These are phyloP conservation scores for Stagonosporopsis vannaccii DNA, from an alignment of 2,329 filamentous ascomycete genomes.

Conservation along the genomic window DNA sequence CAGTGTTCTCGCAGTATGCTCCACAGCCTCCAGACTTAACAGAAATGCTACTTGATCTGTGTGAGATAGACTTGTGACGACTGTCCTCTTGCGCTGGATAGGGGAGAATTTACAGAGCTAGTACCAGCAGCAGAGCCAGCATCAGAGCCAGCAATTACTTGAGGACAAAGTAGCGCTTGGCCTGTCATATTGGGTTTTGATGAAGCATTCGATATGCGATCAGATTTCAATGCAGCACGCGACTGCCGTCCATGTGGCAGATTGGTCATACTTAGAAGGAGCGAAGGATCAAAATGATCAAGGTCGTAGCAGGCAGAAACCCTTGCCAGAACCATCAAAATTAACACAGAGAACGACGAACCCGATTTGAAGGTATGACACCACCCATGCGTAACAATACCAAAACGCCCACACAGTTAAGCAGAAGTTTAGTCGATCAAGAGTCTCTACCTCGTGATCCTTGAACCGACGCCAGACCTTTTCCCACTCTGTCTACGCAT, in stretches of 20 bases:
- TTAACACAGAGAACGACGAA: not conserved
- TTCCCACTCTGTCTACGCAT: constrained; percentile 47
- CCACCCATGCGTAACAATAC: constrained; percentile 35
- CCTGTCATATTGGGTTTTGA: no score
- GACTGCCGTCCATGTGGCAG: not conserved
- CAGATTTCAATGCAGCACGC: not conserved
- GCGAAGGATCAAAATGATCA: not conserved
- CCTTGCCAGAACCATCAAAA: not conserved
- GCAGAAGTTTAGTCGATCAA: not conserved
- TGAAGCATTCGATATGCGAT: not conserved
- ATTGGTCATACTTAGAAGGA: not conserved
- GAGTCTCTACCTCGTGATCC: constrained; percentile 25
- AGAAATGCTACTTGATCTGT: no score
- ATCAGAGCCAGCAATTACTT: no score
- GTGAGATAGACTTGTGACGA: no score
- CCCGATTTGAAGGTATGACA: not conserved
- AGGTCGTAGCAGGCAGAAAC: not conserved
- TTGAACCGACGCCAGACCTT: constrained; percentile 25
- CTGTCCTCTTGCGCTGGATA: no score
- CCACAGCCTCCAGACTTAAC: no score
- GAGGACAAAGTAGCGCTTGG: no score
- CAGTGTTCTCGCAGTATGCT: no score
- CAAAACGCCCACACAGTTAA: constrained; percentile 18
- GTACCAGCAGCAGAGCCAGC: no score
- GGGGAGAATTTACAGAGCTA: no score